Percentiles rank a stretch among this genome's conserved stretches.
phyloP scores from a whole-genome alignment of 1,284 basidiomycete genomes.

The Trametes polyzona region DNA sequence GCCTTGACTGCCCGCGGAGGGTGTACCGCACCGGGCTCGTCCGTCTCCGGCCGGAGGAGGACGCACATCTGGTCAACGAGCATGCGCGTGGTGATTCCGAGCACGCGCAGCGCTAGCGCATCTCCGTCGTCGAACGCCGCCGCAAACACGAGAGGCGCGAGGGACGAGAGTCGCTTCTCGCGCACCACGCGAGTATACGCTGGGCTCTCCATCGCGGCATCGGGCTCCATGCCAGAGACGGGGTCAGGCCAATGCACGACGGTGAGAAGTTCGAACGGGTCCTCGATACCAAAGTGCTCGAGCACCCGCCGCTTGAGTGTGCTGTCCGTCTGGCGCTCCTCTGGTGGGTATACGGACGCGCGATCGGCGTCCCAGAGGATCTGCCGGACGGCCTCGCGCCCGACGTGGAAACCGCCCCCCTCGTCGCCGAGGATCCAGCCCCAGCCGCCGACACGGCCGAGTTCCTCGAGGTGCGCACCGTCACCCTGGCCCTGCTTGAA shows the following conservation, averaged over 20 bases:
- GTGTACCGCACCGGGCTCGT: slow-evolving; percentile 16
- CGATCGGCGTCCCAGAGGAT: slow-evolving; percentile 61
- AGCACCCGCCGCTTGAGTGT: slow-evolving; percentile 46
- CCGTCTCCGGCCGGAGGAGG: slow-evolving; percentile 48
- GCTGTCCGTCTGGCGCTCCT: slow-evolving; percentile 26
- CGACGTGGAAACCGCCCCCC: slow-evolving; percentile 77
- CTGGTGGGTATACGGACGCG: slow-evolving; percentile 46
- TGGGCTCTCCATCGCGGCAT: slow-evolving; percentile 32
- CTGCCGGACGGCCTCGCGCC: slow-evolving; percentile 70
- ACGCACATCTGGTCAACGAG: slow-evolving; percentile 67
- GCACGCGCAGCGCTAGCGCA: slow-evolving; percentile 60
- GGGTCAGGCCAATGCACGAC: slow-evolving; percentile 62
- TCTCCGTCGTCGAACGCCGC: slow-evolving; percentile 70
- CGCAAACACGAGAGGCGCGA: slow-evolving; percentile 73
- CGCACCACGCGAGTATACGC: slow-evolving; percentile 47
- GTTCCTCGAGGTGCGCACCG: slow-evolving; percentile 48
- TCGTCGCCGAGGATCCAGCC: slow-evolving; percentile 85
- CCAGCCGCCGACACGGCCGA: slow-evolving; percentile 78
- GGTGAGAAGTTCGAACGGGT: slow-evolving; percentile 63
- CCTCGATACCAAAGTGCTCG: slow-evolving; percentile 55
- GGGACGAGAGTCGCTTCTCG: slow-evolving; percentile 74
- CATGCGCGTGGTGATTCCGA: slow-evolving; percentile 51
- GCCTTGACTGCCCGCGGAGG: slow-evolving; percentile 52
- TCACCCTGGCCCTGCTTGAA: slow-evolving; percentile 51
- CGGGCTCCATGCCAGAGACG: background rate